Evolutionary conservation across 345 rosid genomes (phyloP).

Genomic region (Eucalyptus sideroxylon): DNA sequence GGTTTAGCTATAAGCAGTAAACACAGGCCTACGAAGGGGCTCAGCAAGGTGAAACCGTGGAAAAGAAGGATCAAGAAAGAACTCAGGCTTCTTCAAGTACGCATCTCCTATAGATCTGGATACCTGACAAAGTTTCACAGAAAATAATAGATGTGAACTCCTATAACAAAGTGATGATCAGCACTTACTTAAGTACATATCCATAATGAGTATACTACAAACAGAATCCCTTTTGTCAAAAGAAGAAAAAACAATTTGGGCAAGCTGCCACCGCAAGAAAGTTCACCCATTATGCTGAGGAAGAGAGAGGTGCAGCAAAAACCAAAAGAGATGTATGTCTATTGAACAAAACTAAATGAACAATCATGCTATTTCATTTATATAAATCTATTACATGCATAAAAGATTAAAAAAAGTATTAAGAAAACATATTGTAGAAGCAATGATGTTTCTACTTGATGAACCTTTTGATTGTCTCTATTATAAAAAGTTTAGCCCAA

Average conservation of each 20-base stretch:
- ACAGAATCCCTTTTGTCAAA: background rate
- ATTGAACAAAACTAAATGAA: background rate
- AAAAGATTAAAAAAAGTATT: too few species aligned
- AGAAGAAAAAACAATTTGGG: background rate
- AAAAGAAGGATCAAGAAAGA: constrained; percentile 72
- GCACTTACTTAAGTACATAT: background rate
- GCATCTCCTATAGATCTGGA: constrained; percentile 98
- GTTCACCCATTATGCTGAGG: background rate
- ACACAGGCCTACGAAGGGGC: constrained; percentile 57
- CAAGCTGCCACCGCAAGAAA: background rate
- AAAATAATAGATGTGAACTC: background rate
- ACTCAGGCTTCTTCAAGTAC: constrained; percentile 77
- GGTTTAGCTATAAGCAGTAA: constrained; percentile 60
- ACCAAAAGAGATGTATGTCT: background rate
- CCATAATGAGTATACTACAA: background rate
- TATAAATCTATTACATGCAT: too few species aligned
- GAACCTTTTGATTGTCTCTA: too few species aligned
- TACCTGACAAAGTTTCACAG: constrained; percentile 4
- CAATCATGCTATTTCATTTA: background rate
- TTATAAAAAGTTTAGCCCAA: too few species aligned
- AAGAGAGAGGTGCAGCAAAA: background rate
- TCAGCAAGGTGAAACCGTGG: constrained; percentile 77
- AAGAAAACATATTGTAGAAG: too few species aligned
- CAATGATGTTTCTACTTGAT: too few species aligned
- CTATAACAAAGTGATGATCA: background rate